Base-by-base conservation (phyloP, 306 rosid genomes). In the Dryas drummondii region DNA sequence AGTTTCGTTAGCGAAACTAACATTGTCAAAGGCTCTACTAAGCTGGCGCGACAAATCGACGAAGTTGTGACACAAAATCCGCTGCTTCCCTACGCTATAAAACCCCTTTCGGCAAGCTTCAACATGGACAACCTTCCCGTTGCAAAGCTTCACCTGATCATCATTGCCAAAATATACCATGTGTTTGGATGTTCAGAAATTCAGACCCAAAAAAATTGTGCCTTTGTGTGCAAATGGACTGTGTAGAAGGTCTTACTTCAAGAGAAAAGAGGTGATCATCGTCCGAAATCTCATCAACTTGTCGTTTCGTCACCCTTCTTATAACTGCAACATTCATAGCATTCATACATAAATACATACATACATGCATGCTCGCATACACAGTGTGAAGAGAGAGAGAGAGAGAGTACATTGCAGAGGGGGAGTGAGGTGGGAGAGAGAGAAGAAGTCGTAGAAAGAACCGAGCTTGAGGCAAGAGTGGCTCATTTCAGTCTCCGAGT, bases 41-140 rank as follows among this genome's bases (percentile, higher is more conserved):
- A 90, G 90, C 84, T 91, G 98, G 16, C 98, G 91, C 51, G 91
- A 78, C 85, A 94, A 83, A 85, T 94, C 98, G 50, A 94, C 88
- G 5, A 94, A 93, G 84, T 86, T 94, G 82, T 91, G 97, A 75
- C 93, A 78, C 74, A 91, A 82, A 81, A 90, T 84, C 63, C 96
- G 82, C 84, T 86, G 97, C 88, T 87, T 94, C 67, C 96, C 97
- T 78, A 90, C 84, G 73, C 90, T 86, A 63, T 79, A 88, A 75
- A 94, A 94, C 15, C 98, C 98, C 75, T 90, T 91, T 67, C 89
- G 83, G 87, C 97, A 90, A 81, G 96, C 92, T 75, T 91, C 98
- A 61, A 94, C 97, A 3, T 86, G 96, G 73, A 87, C 86, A 80
- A 91, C 82, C 89, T 91, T 94, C 57, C 98, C 97, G 52, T 91